These are phyloP conservation scores for Aspergillus biplanus DNA, from an alignment of 495 filamentous ascomycete genomes.

Conservation along the genomic window DNA sequence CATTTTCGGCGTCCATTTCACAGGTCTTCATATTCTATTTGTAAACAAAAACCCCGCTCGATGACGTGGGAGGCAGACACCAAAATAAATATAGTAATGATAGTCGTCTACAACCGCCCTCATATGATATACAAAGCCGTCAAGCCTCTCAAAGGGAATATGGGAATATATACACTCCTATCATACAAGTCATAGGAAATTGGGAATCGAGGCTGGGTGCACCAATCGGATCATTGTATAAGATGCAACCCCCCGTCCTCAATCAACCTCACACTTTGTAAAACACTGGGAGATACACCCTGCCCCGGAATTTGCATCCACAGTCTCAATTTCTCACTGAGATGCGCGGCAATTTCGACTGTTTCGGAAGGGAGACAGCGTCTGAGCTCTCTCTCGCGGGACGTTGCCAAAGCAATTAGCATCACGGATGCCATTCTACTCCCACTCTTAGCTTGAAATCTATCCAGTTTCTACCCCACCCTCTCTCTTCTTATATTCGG, in stretches of 20 bases:
- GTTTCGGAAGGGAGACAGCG: constrained; percentile 17
- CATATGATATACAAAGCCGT: neutral
- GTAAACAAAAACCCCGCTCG: too few species aligned
- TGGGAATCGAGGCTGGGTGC: too few species aligned
- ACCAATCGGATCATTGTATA: too few species aligned
- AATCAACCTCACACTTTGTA: constrained; percentile 25
- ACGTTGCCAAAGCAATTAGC: constrained; percentile 26
- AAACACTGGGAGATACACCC: constrained; percentile 31
- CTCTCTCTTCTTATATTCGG: too few species aligned
- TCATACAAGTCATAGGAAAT: neutral
- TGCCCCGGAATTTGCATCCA: constrained; percentile 27
- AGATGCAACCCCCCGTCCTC: constrained; percentile 16
- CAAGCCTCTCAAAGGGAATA: too few species aligned
- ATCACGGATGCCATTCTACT: constrained; percentile 31
- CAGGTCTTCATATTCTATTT: too few species aligned
- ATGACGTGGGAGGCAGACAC: too few species aligned
- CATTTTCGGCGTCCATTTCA: too few species aligned
- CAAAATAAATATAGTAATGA: too few species aligned
- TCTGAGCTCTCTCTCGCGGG: constrained; percentile 12
- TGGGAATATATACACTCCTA: neutral
- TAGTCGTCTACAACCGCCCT: too few species aligned
- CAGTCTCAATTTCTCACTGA: constrained; percentile 19
- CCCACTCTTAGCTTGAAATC: neutral
- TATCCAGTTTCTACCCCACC: too few species aligned
- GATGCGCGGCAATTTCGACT: constrained; percentile 27